Conservation (phyloP, 73 alveolate species). For the Tetrahymena malaccensis region DNA sequence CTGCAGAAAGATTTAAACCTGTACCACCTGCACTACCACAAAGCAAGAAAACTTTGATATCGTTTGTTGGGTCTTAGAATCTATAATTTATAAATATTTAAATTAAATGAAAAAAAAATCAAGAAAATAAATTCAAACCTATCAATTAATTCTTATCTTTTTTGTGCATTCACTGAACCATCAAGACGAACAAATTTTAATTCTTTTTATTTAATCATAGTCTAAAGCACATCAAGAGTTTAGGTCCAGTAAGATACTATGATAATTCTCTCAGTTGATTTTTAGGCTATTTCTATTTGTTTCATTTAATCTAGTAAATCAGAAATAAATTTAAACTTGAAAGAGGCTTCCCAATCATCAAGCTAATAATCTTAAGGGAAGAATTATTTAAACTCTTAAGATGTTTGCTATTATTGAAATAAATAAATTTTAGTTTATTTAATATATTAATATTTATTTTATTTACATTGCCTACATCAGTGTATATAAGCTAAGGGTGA, state of each 20-base stretch:
- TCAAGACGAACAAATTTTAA: constrained; percentile 23
- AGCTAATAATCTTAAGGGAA: background rate
- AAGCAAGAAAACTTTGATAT: constrained; percentile 44
- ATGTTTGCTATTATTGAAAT: background rate
- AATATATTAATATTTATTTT: background rate
- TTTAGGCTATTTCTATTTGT: background rate
- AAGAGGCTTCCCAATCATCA: background rate
- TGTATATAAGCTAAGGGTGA: constrained; percentile 44
- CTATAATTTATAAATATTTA: background rate
- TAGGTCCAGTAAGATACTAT: constrained; percentile 28
- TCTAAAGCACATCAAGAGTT: constrained; percentile 23
- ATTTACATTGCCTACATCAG: constrained; percentile 2
- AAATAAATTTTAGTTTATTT: background rate
- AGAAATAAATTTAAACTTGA: background rate
- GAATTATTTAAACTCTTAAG: background rate
- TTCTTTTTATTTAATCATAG: background rate
- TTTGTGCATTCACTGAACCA: constrained; percentile 21
- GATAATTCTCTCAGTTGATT: constrained; percentile 5
- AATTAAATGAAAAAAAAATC: background rate
- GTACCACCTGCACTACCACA: constrained; percentile 76
- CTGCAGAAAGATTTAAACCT: constrained; percentile 68
- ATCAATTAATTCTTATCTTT: constrained; percentile 13
- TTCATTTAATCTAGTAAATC: background rate
- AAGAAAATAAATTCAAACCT: constrained; percentile 5
- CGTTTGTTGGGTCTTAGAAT: background rate